Base-by-base conservation (phyloP, 176 grass and related monocot genomes). In the Oryza brachyantha region DNA sequence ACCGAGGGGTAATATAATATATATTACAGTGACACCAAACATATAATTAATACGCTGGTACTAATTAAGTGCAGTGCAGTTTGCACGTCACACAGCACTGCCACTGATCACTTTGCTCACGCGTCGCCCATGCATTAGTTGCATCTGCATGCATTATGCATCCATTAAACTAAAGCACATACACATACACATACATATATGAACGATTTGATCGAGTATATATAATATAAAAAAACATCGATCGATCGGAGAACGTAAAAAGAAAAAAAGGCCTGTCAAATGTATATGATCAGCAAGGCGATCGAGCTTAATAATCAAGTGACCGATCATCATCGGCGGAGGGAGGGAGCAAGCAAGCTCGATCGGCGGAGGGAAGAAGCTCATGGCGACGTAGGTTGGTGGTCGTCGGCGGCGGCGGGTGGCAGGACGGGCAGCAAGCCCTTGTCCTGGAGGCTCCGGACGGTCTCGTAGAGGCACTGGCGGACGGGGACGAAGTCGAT, bases 401-500 rank as follows among this genome's bases (percentile, higher is more conserved):
- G 19, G 25, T 39, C 42, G 24, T 36, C 21, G 48, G 68, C 46
- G 0, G 43, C 19, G 29, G 46, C 62, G n/a, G 67, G 68, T 12
- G 79, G 85, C 0, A 66, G 79, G 28, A 87, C 46, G 5, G 85
- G 79, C 28, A 87, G 74, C 58, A 87, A 73, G 24, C 80, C 85
- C 37, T 87, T 87, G 36, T 87, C 85, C 85, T 87, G 85, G n/a
- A 87, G 79, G 74, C 79, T 87, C 42, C 72, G 71, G 3, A 87
- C 85, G 3, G 74, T 87, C 50, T 83, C 85, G 79, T 87, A 79
- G 25, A 87, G 69, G 67, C 79, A 78, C 80, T 83, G 85, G n/a
- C 36, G 45, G 28, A 87, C 74, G 1, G 85, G 85, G 46, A 87
- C 85, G 48, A 87, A 87, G 17, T 92, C 90, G 68, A 96, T 85